Evolutionary conservation across 1,139 yeast genomes (phyloP).

Genomic region (Pneumocystis murina): DNA sequence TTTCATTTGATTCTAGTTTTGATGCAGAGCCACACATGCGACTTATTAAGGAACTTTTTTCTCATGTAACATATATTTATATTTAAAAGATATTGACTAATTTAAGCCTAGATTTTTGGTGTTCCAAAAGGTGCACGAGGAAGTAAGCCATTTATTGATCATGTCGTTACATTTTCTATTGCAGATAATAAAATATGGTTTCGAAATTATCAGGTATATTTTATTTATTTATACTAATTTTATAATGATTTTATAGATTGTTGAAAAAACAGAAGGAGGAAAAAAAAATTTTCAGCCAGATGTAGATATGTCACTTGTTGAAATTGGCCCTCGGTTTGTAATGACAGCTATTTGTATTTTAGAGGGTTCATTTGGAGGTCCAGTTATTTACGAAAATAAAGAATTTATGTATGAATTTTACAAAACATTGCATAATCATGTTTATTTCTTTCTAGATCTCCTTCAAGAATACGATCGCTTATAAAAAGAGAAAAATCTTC

Average conservation of each 20-base stretch:
- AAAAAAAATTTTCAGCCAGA: conserved; percentile 19
- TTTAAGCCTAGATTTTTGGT: conserved; percentile 59
- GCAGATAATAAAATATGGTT: conserved; percentile 94
- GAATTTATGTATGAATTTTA: conserved; percentile 45
- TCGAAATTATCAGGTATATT: conserved; percentile 77
- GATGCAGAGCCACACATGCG: conserved; percentile 48
- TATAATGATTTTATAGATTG: conserved; percentile 36
- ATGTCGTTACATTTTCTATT: conserved; percentile 80
- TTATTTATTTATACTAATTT: conserved; percentile 37
- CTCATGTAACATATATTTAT: neutral
- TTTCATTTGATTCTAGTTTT: conserved; percentile 75
- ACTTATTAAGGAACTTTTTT: conserved; percentile 69
- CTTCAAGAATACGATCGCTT: neutral
- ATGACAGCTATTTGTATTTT: conserved; percentile 80
- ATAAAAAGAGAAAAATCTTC: neutral
- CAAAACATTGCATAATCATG: neutral
- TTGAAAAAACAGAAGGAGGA: conserved; percentile 18
- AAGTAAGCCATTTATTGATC: conserved; percentile 88
- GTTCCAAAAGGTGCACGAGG: conserved; percentile 95
- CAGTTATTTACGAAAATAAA: conserved; percentile 91
- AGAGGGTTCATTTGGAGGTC: conserved; percentile 97
- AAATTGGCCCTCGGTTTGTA: conserved; percentile 94
- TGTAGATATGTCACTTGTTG: conserved; percentile 59
- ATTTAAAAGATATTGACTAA: neutral
- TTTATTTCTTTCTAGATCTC: neutral